Evolutionary conservation across 495 filamentous ascomycete genomes (phyloP).

Genomic region (Arthonia radiata): DNA sequence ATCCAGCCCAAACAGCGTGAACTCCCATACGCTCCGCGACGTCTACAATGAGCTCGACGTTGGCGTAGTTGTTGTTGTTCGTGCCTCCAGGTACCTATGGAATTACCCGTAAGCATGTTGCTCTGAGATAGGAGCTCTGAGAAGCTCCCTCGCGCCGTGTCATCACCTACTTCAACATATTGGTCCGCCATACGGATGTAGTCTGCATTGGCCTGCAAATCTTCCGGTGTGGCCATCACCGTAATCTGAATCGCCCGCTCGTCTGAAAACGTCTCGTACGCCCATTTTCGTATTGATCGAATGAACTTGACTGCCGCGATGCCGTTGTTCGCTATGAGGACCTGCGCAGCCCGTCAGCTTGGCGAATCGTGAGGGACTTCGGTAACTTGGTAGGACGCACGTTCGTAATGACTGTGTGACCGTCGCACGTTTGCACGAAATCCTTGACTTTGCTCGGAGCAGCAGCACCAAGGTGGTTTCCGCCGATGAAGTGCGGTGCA

Average conservation of each 20-base stretch:
- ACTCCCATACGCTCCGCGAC: slow-evolving; percentile 97
- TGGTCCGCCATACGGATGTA: slow-evolving; percentile 99
- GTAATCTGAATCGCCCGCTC: slow-evolving; percentile 97
- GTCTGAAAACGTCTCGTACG: slow-evolving; percentile 96
- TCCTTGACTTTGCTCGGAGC: slow-evolving; percentile 67
- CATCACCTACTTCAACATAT: slow-evolving; percentile 63
- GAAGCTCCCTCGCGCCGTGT: not conserved
- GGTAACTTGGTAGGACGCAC: too few species aligned
- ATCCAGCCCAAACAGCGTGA: slow-evolving; percentile 97
- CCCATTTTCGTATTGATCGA: slow-evolving; percentile 96
- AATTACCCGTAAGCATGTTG: slow-evolving; percentile 1
- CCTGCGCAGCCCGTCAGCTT: slow-evolving; percentile 23
- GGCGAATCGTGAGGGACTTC: slow-evolving; percentile 1
- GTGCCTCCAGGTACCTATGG: slow-evolving; percentile 71
- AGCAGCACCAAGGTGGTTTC: slow-evolving; percentile 62
- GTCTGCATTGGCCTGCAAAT: slow-evolving; percentile 90
- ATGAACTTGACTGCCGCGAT: slow-evolving; percentile 99
- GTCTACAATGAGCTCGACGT: slow-evolving; percentile 97
- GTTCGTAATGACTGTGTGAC: slow-evolving; percentile 93
- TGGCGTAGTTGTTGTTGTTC: slow-evolving; percentile 99
- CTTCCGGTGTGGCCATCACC: slow-evolving; percentile 98
- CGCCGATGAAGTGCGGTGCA: slow-evolving; percentile 83
- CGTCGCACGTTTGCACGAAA: slow-evolving; percentile 69
- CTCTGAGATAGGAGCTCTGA: too few species aligned
- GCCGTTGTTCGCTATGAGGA: slow-evolving; percentile 98